Percentiles rank a stretch among this genome's conserved stretches.
phyloP scores from a whole-genome alignment of 768 basidiomycete species.

The Dioszegia hungarica region DNA sequence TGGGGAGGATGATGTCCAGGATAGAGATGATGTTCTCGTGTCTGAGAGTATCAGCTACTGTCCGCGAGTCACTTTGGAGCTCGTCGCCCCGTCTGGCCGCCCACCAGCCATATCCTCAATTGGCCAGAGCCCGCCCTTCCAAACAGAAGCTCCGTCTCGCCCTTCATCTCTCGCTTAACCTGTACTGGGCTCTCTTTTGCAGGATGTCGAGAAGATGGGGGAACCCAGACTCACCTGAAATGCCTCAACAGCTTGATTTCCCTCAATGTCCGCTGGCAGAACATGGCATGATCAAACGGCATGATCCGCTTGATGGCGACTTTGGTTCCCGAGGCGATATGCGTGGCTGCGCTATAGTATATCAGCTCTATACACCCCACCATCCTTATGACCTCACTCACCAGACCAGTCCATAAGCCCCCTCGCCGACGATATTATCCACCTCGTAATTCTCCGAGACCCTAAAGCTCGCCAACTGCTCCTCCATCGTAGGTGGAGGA shows the following conservation, averaged over 20 bases:
- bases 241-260: constrained; percentile 90
- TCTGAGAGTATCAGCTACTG: constrained; percentile 46
- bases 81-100: too few relatives aligned
- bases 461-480: constrained; percentile 20
- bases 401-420: constrained; percentile 83
- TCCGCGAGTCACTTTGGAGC: too few relatives aligned
- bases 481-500: constrained; percentile 4
- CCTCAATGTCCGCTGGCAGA: constrained; percentile 74
- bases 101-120: constrained; percentile 37
- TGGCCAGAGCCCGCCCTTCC: too few relatives aligned
- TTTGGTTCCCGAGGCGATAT: constrained; percentile 76
- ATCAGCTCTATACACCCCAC: constrained; percentile 5
- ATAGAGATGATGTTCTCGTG: constrained; percentile 91
- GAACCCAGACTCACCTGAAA: constrained; percentile 37
- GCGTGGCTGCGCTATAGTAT: constrained; percentile 70
- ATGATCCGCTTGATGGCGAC: constrained; percentile 97
- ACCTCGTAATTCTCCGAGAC: constrained; percentile 58
- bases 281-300: constrained; percentile 94
- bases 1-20: constrained; percentile 83
- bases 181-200: too few relatives aligned
- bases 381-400: too few relatives aligned
- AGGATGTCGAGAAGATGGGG: too few relatives aligned
- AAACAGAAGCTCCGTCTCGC: too few relatives aligned
- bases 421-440: constrained; percentile 84
- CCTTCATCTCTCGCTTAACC: too few relatives aligned